phyloP scores from a whole-genome alignment of 345 rosid species.

The Schrenkiella parvula region DNA sequence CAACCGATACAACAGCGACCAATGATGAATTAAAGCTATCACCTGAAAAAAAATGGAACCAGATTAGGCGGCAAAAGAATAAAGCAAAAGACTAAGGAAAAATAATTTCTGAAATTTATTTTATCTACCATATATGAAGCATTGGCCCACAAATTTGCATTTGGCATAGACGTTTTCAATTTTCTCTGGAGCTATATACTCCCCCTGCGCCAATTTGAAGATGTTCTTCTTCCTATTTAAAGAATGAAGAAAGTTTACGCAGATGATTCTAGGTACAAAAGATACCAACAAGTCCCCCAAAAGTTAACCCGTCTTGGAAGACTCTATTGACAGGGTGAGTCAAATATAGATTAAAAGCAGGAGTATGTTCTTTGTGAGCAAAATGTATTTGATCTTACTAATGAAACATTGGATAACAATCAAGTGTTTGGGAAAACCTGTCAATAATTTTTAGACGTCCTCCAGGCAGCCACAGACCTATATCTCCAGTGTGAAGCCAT shows the following conservation, averaged over 20 bases:
- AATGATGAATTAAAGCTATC: conserved; percentile 89
- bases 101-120: neutral
- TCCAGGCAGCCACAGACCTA: conserved; percentile 84
- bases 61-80: conserved; percentile 10
- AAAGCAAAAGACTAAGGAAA: neutral
- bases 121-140: conserved; percentile 79
- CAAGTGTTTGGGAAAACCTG: conserved; percentile 43
- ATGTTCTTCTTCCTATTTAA: conserved; percentile 91
- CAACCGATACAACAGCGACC: conserved; percentile 86
- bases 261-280: neutral
- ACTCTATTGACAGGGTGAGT: neutral
- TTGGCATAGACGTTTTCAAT: conserved; percentile 92
- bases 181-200: conserved; percentile 98
- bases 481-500: conserved; percentile 98
- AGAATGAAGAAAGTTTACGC: neutral
- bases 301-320: neutral
- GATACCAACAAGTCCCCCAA: neutral
- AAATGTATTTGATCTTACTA: neutral
- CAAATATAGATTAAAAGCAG: too few relatives aligned
- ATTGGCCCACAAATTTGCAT: conserved; percentile 74
- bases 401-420: neutral
- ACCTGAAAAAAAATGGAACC: conserved; percentile 46
- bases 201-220: conserved; percentile 97
- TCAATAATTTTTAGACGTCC: conserved; percentile 97
- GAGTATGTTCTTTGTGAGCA: neutral